phyloP scores from a whole-genome alignment of 2,329 filamentous ascomycete species.

The Hypoxylon sp. region DNA sequence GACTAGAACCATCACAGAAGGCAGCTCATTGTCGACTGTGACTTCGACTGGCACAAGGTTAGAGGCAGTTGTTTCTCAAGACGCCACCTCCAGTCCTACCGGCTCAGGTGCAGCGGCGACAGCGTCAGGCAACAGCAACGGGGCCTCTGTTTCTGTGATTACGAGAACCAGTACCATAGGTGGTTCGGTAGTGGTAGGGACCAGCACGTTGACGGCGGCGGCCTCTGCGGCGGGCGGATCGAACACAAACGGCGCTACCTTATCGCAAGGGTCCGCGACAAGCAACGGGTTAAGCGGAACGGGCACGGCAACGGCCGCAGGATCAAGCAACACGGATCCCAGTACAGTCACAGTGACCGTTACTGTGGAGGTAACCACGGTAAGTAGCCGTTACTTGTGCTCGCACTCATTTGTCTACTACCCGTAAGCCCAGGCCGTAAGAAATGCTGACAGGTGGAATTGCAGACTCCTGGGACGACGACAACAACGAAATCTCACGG shows the following conservation, averaged over 20 bases:
- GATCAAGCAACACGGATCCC: background rate
- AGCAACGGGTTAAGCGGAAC: background rate
- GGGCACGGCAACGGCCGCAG: background rate
- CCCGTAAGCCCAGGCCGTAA: background rate
- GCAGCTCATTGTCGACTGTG: background rate
- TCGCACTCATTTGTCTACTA: background rate
- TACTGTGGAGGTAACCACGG: slow-evolving; percentile 9
- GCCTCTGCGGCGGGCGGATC: background rate
- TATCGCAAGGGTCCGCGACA: background rate
- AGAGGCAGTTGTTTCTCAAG: background rate
- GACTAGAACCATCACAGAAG: background rate
- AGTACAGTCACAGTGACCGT: slow-evolving; percentile 15
- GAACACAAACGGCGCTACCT: background rate
- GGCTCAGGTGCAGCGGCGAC: background rate
- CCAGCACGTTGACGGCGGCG: background rate
- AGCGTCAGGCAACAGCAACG: background rate
- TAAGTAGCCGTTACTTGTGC: slow-evolving; percentile 8
- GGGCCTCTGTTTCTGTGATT: background rate
- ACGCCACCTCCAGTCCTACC: background rate
- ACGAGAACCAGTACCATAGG: background rate
- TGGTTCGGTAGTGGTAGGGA: background rate
- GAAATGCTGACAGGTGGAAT: background rate
- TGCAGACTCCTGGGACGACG: slow-evolving; percentile 5
- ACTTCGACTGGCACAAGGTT: background rate
- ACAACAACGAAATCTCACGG: slow-evolving; percentile 2